These are phyloP conservation scores for Podospora anserina DNA, from an alignment of 495 filamentous ascomycete genomes.

Conservation along the genomic window DNA sequence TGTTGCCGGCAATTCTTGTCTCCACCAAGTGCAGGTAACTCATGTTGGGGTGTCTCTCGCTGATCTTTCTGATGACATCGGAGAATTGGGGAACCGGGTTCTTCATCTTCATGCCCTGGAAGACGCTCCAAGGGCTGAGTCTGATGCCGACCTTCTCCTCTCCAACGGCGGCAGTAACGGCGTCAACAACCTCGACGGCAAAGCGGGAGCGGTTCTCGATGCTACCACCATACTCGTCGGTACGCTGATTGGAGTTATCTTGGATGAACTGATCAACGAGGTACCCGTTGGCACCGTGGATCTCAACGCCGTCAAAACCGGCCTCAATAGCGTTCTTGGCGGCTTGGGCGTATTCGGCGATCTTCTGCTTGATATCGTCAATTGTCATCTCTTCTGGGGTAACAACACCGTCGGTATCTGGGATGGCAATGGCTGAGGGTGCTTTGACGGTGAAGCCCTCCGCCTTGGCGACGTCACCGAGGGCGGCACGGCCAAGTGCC, in stretches of 20 bases:
- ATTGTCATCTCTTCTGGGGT: conserved; percentile 50
- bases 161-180: conserved; percentile 63
- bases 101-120: conserved; percentile 67
- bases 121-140: conserved; percentile 60
- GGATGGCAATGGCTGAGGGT: conserved; percentile 47
- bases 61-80: conserved; percentile 53
- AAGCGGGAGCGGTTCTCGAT: conserved; percentile 68
- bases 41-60: conserved; percentile 47
- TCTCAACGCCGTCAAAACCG: conserved; percentile 75
- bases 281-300: conserved; percentile 73
- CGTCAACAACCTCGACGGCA: conserved; percentile 59
- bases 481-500: conserved; percentile 60
- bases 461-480: conserved; percentile 36
- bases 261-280: conserved; percentile 73
- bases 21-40: conserved; percentile 67
- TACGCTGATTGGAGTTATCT: conserved; percentile 59
- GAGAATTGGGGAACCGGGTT: conserved; percentile 62
- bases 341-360: conserved; percentile 57
- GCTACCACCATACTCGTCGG: conserved; percentile 67
- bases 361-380: conserved; percentile 56
- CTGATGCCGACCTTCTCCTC: conserved; percentile 60
- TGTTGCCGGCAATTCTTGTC: conserved; percentile 45
- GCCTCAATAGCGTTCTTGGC: conserved; percentile 62
- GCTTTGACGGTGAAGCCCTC: conserved; percentile 45
- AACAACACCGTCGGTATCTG: conserved; percentile 24